Percentiles rank a stretch among this genome's conserved stretches.
These are phyloP conservation scores for Chrysosporium keratinophilum DNA, from an alignment of 2,329 filamentous ascomycete genomes.

Conservation along the genomic window DNA sequence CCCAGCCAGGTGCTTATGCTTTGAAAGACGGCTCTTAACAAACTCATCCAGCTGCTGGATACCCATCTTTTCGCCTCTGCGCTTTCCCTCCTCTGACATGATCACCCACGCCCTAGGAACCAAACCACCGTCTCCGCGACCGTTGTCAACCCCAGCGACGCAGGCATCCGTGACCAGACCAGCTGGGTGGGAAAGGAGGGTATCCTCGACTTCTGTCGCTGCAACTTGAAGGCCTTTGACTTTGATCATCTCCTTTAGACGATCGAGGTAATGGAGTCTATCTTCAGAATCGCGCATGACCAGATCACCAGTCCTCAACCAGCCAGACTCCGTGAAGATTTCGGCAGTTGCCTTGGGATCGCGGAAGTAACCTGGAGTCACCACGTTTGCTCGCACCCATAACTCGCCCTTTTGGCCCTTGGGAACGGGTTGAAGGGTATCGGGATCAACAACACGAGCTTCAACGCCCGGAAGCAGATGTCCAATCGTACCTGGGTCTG, in stretches of 20 bases:
- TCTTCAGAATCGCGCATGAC: constrained; percentile 13
- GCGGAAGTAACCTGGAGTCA: constrained; percentile 37
- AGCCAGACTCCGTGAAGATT: constrained; percentile 31
- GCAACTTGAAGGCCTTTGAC: constrained; percentile 52
- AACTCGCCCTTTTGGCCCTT: constrained; percentile 35
- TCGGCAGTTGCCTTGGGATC: constrained; percentile 31
- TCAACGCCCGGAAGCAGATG: constrained; percentile 33
- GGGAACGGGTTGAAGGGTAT: constrained; percentile 28
- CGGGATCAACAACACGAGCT: constrained; percentile 33
- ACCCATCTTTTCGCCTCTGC: neutral
- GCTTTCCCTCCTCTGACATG: constrained; percentile 9
- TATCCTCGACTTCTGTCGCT: constrained; percentile 54
- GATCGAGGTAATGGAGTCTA: constrained; percentile 47
- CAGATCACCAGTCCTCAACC: constrained; percentile 39
- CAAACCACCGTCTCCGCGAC: constrained; percentile 13
- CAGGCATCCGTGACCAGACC: constrained; percentile 12
- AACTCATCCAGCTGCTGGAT: constrained; percentile 13
- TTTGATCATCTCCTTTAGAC: constrained; percentile 60
- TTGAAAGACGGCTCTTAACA: constrained; percentile 12
- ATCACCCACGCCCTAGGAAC: constrained; percentile 15
- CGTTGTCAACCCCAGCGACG: constrained; percentile 14
- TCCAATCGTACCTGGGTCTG: constrained; percentile 26
- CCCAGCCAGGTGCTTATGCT: constrained; percentile 13
- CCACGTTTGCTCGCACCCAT: constrained; percentile 38
- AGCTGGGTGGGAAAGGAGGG: constrained; percentile 47